A percentile compares a stretch with the other conserved stretches of the same genome.
These are phyloP conservation scores for Asterophora parasitica DNA, from an alignment of 768 basidiomycete species.

Conservation along the genomic window DNA sequence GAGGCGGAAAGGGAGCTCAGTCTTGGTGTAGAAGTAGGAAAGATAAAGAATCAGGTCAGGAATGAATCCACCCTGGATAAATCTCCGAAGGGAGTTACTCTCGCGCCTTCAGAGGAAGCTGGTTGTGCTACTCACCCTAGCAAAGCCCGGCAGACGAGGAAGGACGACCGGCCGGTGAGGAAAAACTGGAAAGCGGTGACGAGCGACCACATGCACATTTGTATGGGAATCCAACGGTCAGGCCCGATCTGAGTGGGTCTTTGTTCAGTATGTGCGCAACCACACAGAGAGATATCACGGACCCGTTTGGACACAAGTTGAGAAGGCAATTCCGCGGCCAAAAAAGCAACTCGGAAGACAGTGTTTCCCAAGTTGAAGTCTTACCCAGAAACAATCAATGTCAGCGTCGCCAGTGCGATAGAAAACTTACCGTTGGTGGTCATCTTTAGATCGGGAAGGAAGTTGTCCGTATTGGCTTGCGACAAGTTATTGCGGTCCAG, in stretches of 20 bases:
- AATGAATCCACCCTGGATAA: slow-evolving; percentile 51
- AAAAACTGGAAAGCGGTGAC: slow-evolving; percentile 52
- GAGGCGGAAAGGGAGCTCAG: slow-evolving; percentile 51
- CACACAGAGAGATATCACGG: slow-evolving; percentile 3
- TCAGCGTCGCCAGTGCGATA: neutral
- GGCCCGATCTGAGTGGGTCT: slow-evolving; percentile 44
- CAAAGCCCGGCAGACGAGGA: slow-evolving; percentile 43
- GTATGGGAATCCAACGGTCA: slow-evolving; percentile 59
- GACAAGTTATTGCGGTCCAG: slow-evolving; percentile 49
- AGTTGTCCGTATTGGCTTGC: slow-evolving; percentile 55
- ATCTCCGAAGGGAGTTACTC: slow-evolving; percentile 16
- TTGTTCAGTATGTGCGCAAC: too few relatives aligned
- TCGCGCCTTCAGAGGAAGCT: neutral
- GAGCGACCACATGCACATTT: slow-evolving; percentile 52
- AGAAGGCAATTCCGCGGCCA: slow-evolving; percentile 56
- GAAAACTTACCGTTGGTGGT: slow-evolving; percentile 37
- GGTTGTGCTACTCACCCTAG: slow-evolving; percentile 33
- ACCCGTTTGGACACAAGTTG: slow-evolving; percentile 59
- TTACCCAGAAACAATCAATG: slow-evolving; percentile 14
- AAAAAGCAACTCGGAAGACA: slow-evolving; percentile 45
- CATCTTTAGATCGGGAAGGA: slow-evolving; percentile 51
- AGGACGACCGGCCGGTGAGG: slow-evolving; percentile 46
- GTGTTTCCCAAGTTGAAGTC: slow-evolving; percentile 57
- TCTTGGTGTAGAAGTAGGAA: slow-evolving; percentile 60
- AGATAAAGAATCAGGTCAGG: slow-evolving; percentile 60